A percentile compares a stretch with the other conserved stretches of the same genome.
Evolutionary conservation across 1,284 basidiomycete species (phyloP).

Genomic region (Dichomitus squalens): DNA sequence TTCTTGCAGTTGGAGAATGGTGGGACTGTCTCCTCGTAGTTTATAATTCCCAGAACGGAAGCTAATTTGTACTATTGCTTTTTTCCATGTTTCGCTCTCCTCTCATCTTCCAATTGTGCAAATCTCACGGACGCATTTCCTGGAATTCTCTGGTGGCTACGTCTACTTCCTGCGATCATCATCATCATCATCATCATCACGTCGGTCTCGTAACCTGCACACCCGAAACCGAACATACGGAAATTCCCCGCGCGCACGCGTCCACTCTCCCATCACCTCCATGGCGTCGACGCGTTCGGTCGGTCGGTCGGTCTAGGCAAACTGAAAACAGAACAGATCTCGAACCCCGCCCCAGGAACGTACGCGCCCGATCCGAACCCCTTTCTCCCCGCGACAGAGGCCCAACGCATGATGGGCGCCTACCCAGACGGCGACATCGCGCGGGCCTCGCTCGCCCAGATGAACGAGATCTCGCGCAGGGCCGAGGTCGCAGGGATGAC

Average conservation of each 20-base stretch:
- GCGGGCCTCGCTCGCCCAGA: slow-evolving; percentile 63
- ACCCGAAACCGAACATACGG: slow-evolving; percentile 4
- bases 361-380: slow-evolving; percentile 41
- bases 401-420: slow-evolving; percentile 57
- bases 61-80: slow-evolving; percentile 29
- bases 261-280: slow-evolving; percentile 1
- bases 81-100: slow-evolving; percentile 22
- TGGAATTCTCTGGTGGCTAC: slow-evolving; percentile 7
- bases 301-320: slow-evolving; percentile 29
- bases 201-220: not conserved
- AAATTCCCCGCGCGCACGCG: slow-evolving; percentile 5
- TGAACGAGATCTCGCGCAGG: slow-evolving; percentile 73
- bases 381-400: slow-evolving; percentile 62
- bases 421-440: slow-evolving; percentile 60
- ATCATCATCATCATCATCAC: not conserved
- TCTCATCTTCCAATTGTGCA: slow-evolving; percentile 14
- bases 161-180: slow-evolving; percentile 2
- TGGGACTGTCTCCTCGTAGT: slow-evolving; percentile 39
- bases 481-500: slow-evolving; percentile 48
- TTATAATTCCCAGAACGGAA: slow-evolving; percentile 20
- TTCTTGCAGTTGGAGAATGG: slow-evolving; percentile 74
- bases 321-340: slow-evolving; percentile 31
- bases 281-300: not conserved
- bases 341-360: slow-evolving; percentile 22
- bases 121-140: slow-evolving; percentile 20